Evolutionary conservation across 148 eudicot species (phyloP), one percentile per base, ranked within the genome.

Genomic region (Chenopodium berlandieri): DNA sequence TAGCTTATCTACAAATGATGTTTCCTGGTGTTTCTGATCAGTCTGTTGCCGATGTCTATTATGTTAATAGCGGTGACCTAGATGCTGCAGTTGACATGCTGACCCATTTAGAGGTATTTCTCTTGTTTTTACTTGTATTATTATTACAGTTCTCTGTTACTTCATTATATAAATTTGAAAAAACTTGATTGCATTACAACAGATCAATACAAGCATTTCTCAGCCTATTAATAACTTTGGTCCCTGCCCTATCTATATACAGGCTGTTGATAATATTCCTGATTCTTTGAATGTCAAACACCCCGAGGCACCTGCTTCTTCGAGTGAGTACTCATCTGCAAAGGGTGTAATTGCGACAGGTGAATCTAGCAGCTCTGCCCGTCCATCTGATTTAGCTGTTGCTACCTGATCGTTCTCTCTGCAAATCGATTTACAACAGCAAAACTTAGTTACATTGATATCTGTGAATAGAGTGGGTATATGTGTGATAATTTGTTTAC

Each of bases 31-130:
- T 95, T 75, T 93, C 94, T 75, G 87, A 89, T 71, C 92, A 95
- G 81, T 95, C 91, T 23, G 88, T 95, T 82, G 82, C 89, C 67
- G 94, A 88, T 79, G 92, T 95, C 83, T 95, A 95, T 86, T 32
- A 79, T 48, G 89, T 90, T 78, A 93, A 89, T 84, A 71, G 76
- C 9, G 85, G 94, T 79, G 97, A 95, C 88, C 76, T 95, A 88
- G 97, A 95, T 44, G 87, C 91, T 66, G 76, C 99, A 34, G 65
- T 95, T 78, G 97, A 95, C 77, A 95, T 95, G 97, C 82, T 95
- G 82, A 83, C 78, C 70, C 90, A 93, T 68, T 92, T 95, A 60
- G 97, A 90, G 97, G 99, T 95, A 87, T 47, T 40, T 71, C 25
- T 31, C 13, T 17, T 50, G 27, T 71, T 14, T 13, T 40, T 37